phyloP scores from a whole-genome alignment of 78 protist species.

The Reticulomyxa filosa region DNA sequence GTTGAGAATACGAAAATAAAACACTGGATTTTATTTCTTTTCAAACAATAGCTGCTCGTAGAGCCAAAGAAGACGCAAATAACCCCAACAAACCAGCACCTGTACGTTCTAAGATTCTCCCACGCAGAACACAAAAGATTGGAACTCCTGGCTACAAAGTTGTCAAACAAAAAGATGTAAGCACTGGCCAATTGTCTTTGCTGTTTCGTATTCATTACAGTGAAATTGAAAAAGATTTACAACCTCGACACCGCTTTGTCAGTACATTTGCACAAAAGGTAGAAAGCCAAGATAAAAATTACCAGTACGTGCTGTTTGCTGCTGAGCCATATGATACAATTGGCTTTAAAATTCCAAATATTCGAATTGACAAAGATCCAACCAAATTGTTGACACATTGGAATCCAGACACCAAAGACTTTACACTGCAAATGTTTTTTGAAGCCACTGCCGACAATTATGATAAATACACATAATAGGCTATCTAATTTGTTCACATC shows the following conservation, averaged over 20 bases:
- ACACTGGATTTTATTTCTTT: too few relatives aligned
- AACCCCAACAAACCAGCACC: too few relatives aligned
- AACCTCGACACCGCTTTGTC: conserved; percentile 87
- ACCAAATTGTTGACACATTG: conserved; percentile 22
- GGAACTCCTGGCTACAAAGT: conserved; percentile 78
- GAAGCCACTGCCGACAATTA: too few relatives aligned
- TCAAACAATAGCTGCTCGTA: too few relatives aligned
- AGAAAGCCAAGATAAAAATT: conserved; percentile 29
- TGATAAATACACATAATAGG: too few relatives aligned
- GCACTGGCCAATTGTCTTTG: conserved; percentile 21
- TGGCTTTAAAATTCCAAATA: conserved; percentile 73
- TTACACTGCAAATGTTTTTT: conserved; percentile 22
- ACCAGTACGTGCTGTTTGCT: conserved; percentile 78
- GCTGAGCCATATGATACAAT: conserved; percentile 95
- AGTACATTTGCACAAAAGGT: conserved; percentile 81
- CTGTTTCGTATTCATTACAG: conserved; percentile 74
- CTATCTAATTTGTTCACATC: too few relatives aligned
- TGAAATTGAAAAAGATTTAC: conserved; percentile 64
- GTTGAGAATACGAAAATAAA: too few relatives aligned
- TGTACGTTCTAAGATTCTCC: not conserved
- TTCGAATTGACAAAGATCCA: conserved; percentile 33
- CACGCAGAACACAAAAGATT: conserved; percentile 45
- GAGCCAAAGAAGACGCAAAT: too few relatives aligned
- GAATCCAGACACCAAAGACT: conserved; percentile 20
- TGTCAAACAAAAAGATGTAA: conserved; percentile 26